Base-by-base conservation (phyloP, 2,329 filamentous ascomycete species). In the Cordyceps militaris region DNA sequence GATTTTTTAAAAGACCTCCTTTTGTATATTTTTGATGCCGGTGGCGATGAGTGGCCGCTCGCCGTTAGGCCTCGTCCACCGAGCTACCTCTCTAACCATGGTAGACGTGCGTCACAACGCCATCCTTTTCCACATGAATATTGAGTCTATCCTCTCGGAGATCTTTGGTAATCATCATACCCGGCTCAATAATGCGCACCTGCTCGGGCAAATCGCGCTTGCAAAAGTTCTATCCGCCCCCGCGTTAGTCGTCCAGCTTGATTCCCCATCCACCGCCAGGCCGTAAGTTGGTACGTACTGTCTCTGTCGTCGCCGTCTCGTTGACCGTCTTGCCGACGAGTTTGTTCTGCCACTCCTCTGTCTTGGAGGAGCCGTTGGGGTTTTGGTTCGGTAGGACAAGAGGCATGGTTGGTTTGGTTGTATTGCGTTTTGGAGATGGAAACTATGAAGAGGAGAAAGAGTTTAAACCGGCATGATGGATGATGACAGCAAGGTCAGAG, bases 281-380 rank as follows among this genome's bases (percentile, higher is more conserved):
- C n/a, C n/a, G n/a, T n/a, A n/a, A n/a, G n/a, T n/a, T n/a, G n/a
- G n/a, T n/a, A n/a, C n/a, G n/a, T 70, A 86, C 84, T 9, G 76
- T 81, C 67, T 81, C 80, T 62, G 73, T 79, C 56, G 76, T 75
- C 19, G 70, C 68, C 10, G 64, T 61, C 0, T 83, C 82, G 11
- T 76, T 76, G 13, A 86, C 70, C 49, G 76, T 85, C 80, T 86
- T 87, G 66, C 84, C 84, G 47, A 83, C 77, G 4, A 87, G 74
- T 75, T 85, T 84, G 70, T 77, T 79, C 63, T 72, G 73, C 84
- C 84, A 87, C 65, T 83, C 75, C 59, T 82, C 74, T 36, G 77
- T 81, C 70, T 76, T 75, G 67, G 73, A 66, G 61, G 68, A 68
- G 42, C 74, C 70, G 61, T 71, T 73, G 61, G 71, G 74, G 61